Conservation (phyloP, 768 basidiomycete species). For the Rhodotorula kratochvilovae region DNA sequence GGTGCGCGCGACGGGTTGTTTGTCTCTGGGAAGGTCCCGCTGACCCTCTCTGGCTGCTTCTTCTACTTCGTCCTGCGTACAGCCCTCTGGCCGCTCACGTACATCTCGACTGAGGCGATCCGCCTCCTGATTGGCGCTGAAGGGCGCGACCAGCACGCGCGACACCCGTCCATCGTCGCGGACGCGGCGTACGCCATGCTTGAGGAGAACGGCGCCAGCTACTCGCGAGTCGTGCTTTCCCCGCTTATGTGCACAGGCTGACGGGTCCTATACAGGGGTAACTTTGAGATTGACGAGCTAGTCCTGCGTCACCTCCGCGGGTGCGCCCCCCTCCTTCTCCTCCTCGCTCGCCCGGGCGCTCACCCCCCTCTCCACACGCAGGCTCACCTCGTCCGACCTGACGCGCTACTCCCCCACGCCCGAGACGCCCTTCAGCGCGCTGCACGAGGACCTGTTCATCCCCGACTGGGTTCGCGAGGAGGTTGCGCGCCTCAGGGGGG, state of each 20-base stretch:
- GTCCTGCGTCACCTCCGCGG: neutral
- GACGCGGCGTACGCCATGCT: conserved; percentile 22
- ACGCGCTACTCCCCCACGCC: neutral
- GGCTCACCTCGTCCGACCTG: neutral
- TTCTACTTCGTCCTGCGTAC: neutral
- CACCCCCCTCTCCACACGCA: neutral
- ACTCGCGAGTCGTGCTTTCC: neutral
- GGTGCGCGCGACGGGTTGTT: neutral
- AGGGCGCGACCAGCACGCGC: neutral
- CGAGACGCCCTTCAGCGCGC: neutral
- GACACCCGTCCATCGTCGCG: conserved; percentile 14
- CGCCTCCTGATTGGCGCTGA: conserved; percentile 4
- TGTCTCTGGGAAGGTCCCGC: neutral
- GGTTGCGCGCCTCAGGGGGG: neutral
- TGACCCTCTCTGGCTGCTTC: neutral
- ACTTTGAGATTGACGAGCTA: conserved; percentile 24
- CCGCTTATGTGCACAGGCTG: too few relatives aligned
- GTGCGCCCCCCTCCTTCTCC: neutral
- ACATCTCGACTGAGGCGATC: conserved; percentile 21
- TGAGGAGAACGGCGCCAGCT: neutral
- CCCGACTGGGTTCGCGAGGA: conserved; percentile 2
- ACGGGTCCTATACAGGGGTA: conserved; percentile 7
- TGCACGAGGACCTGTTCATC: conserved; percentile 15
- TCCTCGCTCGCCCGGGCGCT: neutral
- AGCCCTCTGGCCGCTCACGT: conserved; percentile 22